Evolutionary conservation across 192 early-diverging fungal species (phyloP).

Genomic region (Entomortierella chlamydospora): DNA sequence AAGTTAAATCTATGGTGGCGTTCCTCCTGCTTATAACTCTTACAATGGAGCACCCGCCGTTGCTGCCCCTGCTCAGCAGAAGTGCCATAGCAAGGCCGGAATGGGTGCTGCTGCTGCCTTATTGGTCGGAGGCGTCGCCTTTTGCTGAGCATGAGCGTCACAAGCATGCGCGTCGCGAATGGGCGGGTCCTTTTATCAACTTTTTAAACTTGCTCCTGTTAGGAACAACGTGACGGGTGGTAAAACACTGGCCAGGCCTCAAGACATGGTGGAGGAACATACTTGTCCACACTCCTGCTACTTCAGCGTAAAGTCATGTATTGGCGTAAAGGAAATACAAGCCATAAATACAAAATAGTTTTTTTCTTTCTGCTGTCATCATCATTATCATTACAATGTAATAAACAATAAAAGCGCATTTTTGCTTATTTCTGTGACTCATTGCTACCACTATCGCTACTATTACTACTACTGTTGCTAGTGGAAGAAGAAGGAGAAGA

Average conservation of each 20-base stretch:
- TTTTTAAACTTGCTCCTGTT: not conserved
- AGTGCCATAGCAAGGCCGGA: not conserved
- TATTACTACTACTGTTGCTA: not conserved
- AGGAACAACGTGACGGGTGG: too few species aligned
- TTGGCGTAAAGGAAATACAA: too few species aligned
- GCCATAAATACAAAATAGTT: too few species aligned
- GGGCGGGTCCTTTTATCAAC: not conserved
- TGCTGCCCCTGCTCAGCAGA: not conserved
- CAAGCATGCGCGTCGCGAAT: not conserved
- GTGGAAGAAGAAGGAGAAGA: not conserved
- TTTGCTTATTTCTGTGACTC: not conserved
- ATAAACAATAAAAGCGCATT: too few species aligned
- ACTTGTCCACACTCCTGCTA: too few species aligned
- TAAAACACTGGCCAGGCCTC: too few species aligned
- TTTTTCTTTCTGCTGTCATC: too few species aligned
- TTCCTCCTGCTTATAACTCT: too few species aligned
- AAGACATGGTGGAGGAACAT: too few species aligned
- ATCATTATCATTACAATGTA: not conserved
- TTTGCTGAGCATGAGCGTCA: conserved; percentile 7
- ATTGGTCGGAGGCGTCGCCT: not conserved
- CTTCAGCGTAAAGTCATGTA: too few species aligned
- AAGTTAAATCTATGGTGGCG: too few species aligned
- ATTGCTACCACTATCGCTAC: not conserved
- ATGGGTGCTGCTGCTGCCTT: not conserved
- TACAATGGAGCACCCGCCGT: too few species aligned